phyloP scores from a whole-genome alignment of 2,329 filamentous ascomycete genomes.

The Nemania serpens region DNA sequence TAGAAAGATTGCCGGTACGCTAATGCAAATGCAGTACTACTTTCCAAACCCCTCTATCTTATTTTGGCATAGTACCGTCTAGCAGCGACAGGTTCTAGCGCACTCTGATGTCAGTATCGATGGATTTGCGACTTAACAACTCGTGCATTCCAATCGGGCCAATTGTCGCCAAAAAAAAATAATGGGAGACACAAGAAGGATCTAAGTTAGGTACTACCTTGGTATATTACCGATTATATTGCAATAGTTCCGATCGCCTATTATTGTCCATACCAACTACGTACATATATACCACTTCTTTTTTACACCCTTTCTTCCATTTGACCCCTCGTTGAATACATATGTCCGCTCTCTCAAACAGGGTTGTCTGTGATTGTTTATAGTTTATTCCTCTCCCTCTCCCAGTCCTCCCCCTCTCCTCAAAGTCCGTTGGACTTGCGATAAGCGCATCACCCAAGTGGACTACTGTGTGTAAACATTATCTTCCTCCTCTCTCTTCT shows the following conservation, averaged over 20 bases:
- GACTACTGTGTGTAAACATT: too few species aligned
- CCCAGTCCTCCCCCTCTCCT: too few species aligned
- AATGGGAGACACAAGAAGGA: background rate
- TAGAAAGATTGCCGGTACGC: too few species aligned
- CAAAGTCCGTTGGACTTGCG: too few species aligned
- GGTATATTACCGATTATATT: background rate
- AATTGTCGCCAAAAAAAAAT: conserved; percentile 8
- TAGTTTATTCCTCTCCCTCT: too few species aligned
- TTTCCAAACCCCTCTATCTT: conserved; percentile 13
- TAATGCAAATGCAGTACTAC: conserved; percentile 7
- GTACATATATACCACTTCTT: background rate
- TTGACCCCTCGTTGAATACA: background rate
- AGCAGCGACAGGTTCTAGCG: background rate
- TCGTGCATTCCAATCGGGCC: conserved; percentile 19
- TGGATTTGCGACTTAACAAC: conserved; percentile 1
- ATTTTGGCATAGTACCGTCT: conserved; percentile 1
- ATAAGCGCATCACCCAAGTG: too few species aligned
- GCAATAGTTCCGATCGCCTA: background rate
- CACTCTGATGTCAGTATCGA: conserved; percentile 24
- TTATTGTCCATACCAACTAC: background rate
- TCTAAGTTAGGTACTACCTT: background rate
- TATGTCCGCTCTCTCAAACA: too few species aligned
- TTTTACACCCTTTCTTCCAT: background rate
- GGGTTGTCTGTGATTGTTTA: too few species aligned
- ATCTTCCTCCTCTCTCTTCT: too few species aligned